These are phyloP conservation scores for Chrysopogon serrulatus DNA, from an alignment of 176 grass and related monocot species.

Conservation along the genomic window DNA sequence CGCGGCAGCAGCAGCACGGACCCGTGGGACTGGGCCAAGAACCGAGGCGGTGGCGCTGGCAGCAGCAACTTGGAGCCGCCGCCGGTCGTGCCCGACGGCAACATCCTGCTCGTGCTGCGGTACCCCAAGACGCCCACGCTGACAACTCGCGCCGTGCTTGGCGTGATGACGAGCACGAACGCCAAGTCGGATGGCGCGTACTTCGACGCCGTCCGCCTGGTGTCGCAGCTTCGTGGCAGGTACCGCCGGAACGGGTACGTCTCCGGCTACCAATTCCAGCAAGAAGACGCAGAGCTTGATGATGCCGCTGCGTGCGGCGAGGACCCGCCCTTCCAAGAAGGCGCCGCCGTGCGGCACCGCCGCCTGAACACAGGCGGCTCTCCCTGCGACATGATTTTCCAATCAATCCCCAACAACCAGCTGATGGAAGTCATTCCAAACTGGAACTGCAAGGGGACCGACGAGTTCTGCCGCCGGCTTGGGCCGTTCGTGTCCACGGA, in stretches of 20 bases:
- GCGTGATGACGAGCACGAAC: too few species aligned
- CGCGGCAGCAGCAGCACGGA: background rate
- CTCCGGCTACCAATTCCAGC: constrained; percentile 58
- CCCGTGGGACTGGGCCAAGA: constrained; percentile 40
- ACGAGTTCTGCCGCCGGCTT: constrained; percentile 39
- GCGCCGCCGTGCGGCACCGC: background rate
- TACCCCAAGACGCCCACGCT: too few species aligned
- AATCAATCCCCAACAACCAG: constrained; percentile 29
- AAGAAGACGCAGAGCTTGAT: background rate
- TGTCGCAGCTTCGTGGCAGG: constrained; percentile 73
- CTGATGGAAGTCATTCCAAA: constrained; percentile 53
- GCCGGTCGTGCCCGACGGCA: background rate
- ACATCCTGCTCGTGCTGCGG: too few species aligned
- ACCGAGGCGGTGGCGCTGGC: constrained; percentile 9
- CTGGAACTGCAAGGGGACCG: constrained; percentile 48
- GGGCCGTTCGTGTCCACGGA: constrained; percentile 46
- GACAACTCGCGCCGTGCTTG: too few species aligned
- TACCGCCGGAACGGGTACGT: constrained; percentile 25
- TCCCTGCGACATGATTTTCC: constrained; percentile 56
- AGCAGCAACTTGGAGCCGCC: constrained; percentile 27
- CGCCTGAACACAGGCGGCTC: constrained; percentile 41
- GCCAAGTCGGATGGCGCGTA: constrained; percentile 26
- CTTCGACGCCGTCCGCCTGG: constrained; percentile 46
- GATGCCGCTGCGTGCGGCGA: constrained; percentile 39
- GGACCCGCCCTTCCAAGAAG: constrained; percentile 8